A percentile compares a stretch with the other conserved stretches of the same genome.
Conservation (phyloP, 352 stramenopile genomes). For the Pythium guiyangense region DNA sequence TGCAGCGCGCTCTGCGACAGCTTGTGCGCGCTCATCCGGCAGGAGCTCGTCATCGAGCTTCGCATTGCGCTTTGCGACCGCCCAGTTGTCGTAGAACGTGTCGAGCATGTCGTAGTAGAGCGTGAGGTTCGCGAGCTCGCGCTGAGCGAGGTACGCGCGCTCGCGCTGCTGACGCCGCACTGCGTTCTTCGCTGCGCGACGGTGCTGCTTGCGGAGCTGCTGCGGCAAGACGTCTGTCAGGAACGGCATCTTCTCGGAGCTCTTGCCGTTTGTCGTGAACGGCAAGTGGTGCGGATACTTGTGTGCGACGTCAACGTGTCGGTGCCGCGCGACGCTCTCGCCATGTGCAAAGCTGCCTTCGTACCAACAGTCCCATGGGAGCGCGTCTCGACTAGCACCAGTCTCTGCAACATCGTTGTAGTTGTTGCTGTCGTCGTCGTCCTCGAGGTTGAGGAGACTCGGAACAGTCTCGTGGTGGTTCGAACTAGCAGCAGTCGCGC, state of each 20-base stretch:
- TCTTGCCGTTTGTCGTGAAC: slow-evolving; percentile 76
- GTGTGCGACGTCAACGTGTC: slow-evolving; percentile 42
- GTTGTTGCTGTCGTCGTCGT: too few species aligned
- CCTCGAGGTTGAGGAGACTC: neutral
- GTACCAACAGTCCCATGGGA: slow-evolving; percentile 60
- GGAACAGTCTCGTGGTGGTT: neutral
- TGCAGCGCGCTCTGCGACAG: slow-evolving; percentile 32
- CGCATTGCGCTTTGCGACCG: slow-evolving; percentile 27
- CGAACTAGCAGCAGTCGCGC: neutral
- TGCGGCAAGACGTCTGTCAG: slow-evolving; percentile 32
- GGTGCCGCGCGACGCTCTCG: slow-evolving; percentile 51
- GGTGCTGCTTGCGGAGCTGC: slow-evolving; percentile 31
- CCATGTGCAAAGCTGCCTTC: slow-evolving; percentile 67
- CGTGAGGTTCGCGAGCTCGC: slow-evolving; percentile 40
- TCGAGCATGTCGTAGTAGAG: slow-evolving; percentile 60
- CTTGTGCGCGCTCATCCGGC: slow-evolving; percentile 17
- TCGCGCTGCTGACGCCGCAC: slow-evolving; percentile 35
- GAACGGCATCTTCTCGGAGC: slow-evolving; percentile 52
- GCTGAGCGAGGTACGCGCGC: slow-evolving; percentile 32
- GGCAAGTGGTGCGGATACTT: slow-evolving; percentile 20
- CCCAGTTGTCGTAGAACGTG: slow-evolving; percentile 65
- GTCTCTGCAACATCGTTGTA: too few species aligned
- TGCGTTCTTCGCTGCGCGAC: slow-evolving; percentile 31
- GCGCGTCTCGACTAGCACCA: too few species aligned
- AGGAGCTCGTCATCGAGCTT: slow-evolving; percentile 27